These are phyloP conservation scores for Beauveria varroae DNA, from an alignment of 2,329 filamentous ascomycete species.

Conservation along the genomic window DNA sequence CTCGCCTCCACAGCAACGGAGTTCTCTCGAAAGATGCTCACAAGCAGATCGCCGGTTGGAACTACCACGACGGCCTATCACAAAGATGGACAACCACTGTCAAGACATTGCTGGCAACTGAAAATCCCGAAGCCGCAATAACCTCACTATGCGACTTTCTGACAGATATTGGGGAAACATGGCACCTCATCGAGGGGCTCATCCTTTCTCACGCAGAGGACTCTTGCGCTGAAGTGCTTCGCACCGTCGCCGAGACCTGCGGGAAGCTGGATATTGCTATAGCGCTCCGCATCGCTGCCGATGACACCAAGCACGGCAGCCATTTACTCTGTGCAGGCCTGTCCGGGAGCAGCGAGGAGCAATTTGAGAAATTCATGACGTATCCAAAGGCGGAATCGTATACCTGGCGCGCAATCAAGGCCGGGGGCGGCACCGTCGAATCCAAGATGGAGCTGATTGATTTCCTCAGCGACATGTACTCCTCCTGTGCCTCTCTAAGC, in stretches of 20 bases:
- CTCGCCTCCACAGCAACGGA: background rate
- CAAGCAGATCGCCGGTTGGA: background rate
- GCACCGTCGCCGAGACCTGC: background rate
- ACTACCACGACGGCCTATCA: background rate
- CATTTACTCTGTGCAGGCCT: background rate
- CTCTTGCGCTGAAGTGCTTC: background rate
- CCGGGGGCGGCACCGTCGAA: background rate
- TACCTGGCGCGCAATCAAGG: constrained; percentile 4
- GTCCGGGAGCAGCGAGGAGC: background rate
- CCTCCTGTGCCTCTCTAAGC: constrained; percentile 20
- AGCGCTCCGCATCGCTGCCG: background rate
- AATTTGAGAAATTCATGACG: background rate
- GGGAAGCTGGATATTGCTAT: background rate
- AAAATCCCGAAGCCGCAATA: background rate
- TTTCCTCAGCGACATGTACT: constrained; percentile 24
- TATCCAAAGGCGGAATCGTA: constrained; percentile 1
- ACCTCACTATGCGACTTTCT: background rate
- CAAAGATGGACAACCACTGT: background rate
- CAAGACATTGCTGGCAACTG: background rate
- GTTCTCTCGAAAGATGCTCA: background rate
- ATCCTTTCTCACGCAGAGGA: background rate
- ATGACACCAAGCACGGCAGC: background rate
- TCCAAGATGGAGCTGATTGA: constrained; percentile 23
- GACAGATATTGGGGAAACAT: background rate
- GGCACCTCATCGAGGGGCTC: constrained; percentile 2